phyloP scores from a whole-genome alignment of 495 filamentous ascomycete genomes.

The Hypoxylon fuscum region DNA sequence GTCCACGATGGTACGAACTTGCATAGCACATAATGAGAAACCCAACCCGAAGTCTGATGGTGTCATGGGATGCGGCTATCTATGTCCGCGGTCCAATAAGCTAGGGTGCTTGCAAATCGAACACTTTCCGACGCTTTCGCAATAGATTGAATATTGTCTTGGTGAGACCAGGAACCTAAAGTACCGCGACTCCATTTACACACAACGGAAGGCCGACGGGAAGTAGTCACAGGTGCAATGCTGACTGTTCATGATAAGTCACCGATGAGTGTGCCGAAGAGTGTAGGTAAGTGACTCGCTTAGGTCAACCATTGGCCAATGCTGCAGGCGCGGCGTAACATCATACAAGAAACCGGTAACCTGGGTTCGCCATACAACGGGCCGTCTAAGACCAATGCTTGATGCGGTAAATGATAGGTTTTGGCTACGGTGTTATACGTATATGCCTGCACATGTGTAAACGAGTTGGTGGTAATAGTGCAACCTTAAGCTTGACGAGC shows the following conservation, averaged over 20 bases:
- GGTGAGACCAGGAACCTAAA: no score
- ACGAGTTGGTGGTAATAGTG: conserved; percentile 1
- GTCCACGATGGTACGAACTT: conserved; percentile 8
- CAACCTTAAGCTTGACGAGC: background rate
- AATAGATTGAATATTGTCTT: background rate
- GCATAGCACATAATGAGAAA: conserved; percentile 14
- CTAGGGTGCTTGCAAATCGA: background rate
- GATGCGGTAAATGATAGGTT: conserved; percentile 10
- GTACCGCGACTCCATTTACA: background rate
- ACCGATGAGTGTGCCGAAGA: background rate
- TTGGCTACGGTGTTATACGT: background rate
- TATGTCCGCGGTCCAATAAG: conserved; percentile 12
- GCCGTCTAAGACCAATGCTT: background rate
- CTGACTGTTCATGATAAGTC: background rate
- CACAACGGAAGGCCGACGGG: background rate
- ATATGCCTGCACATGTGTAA: conserved; percentile 1
- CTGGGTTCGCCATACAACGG: conserved; percentile 21
- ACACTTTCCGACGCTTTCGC: background rate
- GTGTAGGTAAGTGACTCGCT: conserved; percentile 1
- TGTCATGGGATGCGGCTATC: background rate
- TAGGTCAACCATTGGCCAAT: conserved; percentile 1
- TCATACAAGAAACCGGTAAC: conserved; percentile 29
- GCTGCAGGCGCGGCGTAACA: conserved; percentile 6
- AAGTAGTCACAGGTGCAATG: background rate
- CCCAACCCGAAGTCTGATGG: conserved; percentile 3